Percentiles rank a stretch among this genome's conserved stretches.
These are phyloP conservation scores for Drechslerella coelobrocha DNA, from an alignment of 2,329 filamentous ascomycete genomes.

Conservation along the genomic window DNA sequence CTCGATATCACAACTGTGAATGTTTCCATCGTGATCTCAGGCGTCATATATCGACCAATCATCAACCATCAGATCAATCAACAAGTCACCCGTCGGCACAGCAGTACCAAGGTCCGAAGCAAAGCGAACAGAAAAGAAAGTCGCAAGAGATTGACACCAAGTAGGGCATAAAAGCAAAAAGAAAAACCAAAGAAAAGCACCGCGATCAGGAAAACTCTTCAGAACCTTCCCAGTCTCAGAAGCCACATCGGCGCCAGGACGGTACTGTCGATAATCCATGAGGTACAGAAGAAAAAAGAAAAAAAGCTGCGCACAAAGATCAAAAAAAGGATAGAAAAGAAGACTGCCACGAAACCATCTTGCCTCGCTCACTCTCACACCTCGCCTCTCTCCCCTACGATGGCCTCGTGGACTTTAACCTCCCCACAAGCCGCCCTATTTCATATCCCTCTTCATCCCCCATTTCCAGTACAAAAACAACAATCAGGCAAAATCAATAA, in stretches of 20 bases:
- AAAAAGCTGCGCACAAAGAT: slow-evolving; percentile 26
- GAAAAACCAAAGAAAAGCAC: slow-evolving; percentile 22
- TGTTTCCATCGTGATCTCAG: too few species aligned
- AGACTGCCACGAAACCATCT: slow-evolving; percentile 50
- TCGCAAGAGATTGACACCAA: too few species aligned
- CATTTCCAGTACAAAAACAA: slow-evolving; percentile 41
- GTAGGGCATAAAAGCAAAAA: slow-evolving; percentile 10
- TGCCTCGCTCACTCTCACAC: slow-evolving; percentile 22
- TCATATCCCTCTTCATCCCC: slow-evolving; percentile 41
- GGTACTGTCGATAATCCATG: slow-evolving; percentile 20
- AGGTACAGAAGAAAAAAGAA: slow-evolving; percentile 26
- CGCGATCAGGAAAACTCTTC: background rate
- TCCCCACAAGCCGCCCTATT: slow-evolving; percentile 55
- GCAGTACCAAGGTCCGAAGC: too few species aligned
- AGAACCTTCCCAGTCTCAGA: slow-evolving; percentile 44
- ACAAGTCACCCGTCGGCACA: too few species aligned
- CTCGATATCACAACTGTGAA: too few species aligned
- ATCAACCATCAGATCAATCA: too few species aligned
- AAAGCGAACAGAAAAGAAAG: background rate
- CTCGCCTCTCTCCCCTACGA: slow-evolving; percentile 50
- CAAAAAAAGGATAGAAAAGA: slow-evolving; percentile 16
- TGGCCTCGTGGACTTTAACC: slow-evolving; percentile 36
- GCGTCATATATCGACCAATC: too few species aligned
- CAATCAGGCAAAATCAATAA: slow-evolving; percentile 30
- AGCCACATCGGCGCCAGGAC: slow-evolving; percentile 49